Base-by-base conservation (phyloP, 2,329 filamentous ascomycete species). In the Fusarium chuoi region DNA sequence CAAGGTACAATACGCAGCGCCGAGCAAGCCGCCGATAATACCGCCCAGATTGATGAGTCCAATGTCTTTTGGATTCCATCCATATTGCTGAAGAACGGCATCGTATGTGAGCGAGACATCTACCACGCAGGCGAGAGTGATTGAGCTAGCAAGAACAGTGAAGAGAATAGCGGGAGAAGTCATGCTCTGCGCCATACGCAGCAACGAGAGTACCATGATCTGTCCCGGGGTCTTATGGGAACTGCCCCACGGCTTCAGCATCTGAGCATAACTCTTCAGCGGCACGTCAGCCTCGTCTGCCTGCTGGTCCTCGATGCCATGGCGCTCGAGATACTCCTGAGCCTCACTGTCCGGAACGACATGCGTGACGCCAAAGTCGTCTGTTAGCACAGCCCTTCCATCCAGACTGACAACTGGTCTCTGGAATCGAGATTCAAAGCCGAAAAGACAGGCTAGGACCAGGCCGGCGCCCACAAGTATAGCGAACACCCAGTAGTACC, bases 241-340 rank as follows among this genome's bases (percentile, higher is more conserved):
- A 0, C 30, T 58, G 1, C 55, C 41, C 41, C 55, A 58, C 1
- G 55, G 55, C 3, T 58, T 58, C 1, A 58, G 1, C 7, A 48
- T 15, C n/a, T 58, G n/a, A 14, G 7, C 6, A 20, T 58, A 58
- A 1, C n/a, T 28, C 6, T 58, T 58, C 15, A 10, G 14, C 0
- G 41, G 24, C 1, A 49, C 41, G 1, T 9, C 4, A 5, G 0
- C 1, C 1, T 35, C 55, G 0, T 28, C 41, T 5, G 8, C n/a
- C 2, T 5, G 30, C 15, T 36, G 55, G 1, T 20, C 30, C 0
- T 57, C 55, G 0, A 57, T 57, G 0, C 30, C 41, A 3, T 57
- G 55, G 8, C 55, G 55, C 41, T 48, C 55, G 6, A 49, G 30
- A 18, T 48, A 58, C 26, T 36, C 55, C 18, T 58, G 55, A 11